Evolutionary conservation across 225 moss, liverwort and hornwort species (phyloP).

Genomic region (Ulota crispa): DNA sequence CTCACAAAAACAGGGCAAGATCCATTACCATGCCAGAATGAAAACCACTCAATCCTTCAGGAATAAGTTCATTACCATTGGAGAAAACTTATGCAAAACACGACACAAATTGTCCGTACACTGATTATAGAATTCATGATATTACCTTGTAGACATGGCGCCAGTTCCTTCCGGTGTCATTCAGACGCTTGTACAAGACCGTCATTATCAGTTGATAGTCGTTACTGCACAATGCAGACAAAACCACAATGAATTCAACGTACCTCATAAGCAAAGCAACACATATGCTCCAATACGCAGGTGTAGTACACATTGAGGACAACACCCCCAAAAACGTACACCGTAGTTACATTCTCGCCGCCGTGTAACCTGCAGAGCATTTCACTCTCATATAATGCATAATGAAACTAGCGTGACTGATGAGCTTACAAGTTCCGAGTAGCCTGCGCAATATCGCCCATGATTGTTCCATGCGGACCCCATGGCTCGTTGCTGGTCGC

Average conservation of each 20-base stretch:
- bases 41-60: too few relatives aligned
- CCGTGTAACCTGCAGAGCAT: neutral
- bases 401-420: neutral
- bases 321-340: neutral
- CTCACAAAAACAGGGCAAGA: neutral
- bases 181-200: slow-evolving; percentile 87
- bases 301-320: too few relatives aligned
- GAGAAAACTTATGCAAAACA: neutral
- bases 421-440: slow-evolving; percentile 82
- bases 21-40: neutral
- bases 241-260: neutral
- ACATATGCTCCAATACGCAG: neutral
- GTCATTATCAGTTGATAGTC: slow-evolving; percentile 98
- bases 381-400: neutral
- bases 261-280: neutral
- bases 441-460: slow-evolving; percentile 98
- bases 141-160: slow-evolving; percentile 98
- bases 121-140: neutral
- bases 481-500: slow-evolving; percentile 99
- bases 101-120: neutral
- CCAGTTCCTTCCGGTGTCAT: slow-evolving; percentile 94
- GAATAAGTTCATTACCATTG: neutral
- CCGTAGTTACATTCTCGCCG: neutral
- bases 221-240: slow-evolving; percentile 55
- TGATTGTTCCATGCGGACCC: slow-evolving; percentile 97